phyloP scores from a whole-genome alignment of 768 basidiomycete species.

The Agrocybe praecox region DNA sequence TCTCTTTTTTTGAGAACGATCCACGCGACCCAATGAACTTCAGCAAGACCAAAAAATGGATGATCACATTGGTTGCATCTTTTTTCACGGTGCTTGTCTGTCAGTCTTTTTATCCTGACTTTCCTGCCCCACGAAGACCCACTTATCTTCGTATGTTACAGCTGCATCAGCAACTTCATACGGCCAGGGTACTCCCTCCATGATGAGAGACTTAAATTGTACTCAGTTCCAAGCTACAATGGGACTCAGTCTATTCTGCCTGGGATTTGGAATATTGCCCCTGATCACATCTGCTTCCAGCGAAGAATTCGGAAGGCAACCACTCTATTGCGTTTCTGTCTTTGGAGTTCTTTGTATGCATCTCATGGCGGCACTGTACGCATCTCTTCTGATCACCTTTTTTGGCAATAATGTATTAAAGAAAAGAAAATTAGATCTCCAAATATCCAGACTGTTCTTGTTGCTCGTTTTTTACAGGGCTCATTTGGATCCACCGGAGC shows the following conservation, averaged over 20 bases:
- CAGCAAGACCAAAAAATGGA: conserved; percentile 40
- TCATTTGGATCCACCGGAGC: conserved; percentile 69
- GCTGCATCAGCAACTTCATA: conserved; percentile 57
- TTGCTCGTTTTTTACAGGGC: conserved; percentile 62
- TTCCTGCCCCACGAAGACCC: not conserved
- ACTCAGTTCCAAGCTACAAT: conserved; percentile 47
- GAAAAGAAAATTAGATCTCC: conserved; percentile 40
- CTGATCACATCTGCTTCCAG: conserved; percentile 70
- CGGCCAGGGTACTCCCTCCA: conserved; percentile 56
- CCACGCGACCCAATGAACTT: conserved; percentile 38
- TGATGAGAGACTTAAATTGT: conserved; percentile 53
- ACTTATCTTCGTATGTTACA: conserved; percentile 19
- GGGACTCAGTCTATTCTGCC: conserved; percentile 52
- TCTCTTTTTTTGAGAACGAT: conserved; percentile 26
- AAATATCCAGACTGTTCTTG: conserved; percentile 58
- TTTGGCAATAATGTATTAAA: conserved; percentile 13
- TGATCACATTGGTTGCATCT: conserved; percentile 47
- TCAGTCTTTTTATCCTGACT: conserved; percentile 34
- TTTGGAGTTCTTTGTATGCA: conserved; percentile 55
- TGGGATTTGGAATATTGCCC: conserved; percentile 66
- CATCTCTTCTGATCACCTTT: not conserved
- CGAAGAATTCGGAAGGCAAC: conserved; percentile 72
- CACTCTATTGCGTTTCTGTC: conserved; percentile 54
- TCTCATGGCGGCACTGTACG: conserved; percentile 44
- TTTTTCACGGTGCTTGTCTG: conserved; percentile 50